Evolutionary conservation across 2,329 filamentous ascomycete species (phyloP).

Genomic region (Stachybotrys elegans): DNA sequence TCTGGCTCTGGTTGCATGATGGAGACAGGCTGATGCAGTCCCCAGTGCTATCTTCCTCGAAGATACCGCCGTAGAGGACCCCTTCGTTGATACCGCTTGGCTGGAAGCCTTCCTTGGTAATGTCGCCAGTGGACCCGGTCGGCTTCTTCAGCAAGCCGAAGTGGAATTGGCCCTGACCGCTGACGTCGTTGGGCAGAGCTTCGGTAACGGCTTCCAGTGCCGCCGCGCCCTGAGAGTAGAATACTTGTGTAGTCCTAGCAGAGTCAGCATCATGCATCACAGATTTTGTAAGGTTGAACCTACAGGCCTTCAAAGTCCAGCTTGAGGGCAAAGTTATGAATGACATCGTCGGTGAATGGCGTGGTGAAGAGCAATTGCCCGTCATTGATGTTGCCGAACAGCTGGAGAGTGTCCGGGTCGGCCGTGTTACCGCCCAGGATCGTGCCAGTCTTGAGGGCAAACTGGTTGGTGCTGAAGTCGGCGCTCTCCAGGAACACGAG

Average conservation of each 20-base stretch:
- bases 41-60: conserved; percentile 42
- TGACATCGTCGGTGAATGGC: conserved; percentile 43
- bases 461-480: conserved; percentile 44
- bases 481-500: conserved; percentile 44
- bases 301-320: conserved; percentile 53
- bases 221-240: conserved; percentile 45
- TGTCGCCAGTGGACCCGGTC: conserved; percentile 36
- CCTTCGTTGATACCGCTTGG: conserved; percentile 45
- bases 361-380: conserved; percentile 42
- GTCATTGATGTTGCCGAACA: conserved; percentile 43
- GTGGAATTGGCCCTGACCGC: conserved; percentile 56
- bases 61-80: conserved; percentile 46
- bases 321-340: conserved; percentile 58
- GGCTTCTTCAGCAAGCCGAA: conserved; percentile 60
- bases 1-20: too few species aligned
- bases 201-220: conserved; percentile 42
- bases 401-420: conserved; percentile 36
- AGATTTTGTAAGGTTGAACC: conserved; percentile 12
- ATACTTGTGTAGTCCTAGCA: conserved; percentile 48
- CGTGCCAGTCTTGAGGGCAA: conserved; percentile 51
- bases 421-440: conserved; percentile 34
- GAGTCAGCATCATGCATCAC: conserved; percentile 6
- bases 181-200: conserved; percentile 43
- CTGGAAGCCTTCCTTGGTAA: conserved; percentile 44
- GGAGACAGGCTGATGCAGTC: conserved; percentile 29